phyloP scores from a whole-genome alignment of 2,329 filamentous ascomycete genomes.

The Knoxdaviesia capensis region DNA sequence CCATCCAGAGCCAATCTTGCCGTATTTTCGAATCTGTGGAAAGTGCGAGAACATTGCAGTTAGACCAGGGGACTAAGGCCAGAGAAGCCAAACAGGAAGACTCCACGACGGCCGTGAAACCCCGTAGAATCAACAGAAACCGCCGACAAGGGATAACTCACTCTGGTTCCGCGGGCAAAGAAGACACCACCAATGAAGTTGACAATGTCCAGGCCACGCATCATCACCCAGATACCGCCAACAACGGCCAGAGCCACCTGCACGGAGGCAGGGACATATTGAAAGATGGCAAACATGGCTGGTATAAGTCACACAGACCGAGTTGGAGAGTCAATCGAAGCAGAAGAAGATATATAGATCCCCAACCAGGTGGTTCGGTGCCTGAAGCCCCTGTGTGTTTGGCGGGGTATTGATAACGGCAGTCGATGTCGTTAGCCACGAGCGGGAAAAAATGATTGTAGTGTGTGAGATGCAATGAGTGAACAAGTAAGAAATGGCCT shows the following conservation, averaged over 20 bases:
- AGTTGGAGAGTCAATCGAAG: no score
- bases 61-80: background rate
- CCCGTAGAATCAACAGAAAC: no score
- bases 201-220: conserved; percentile 35
- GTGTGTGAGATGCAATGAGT: no score
- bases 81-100: background rate
- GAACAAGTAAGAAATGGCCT: no score
- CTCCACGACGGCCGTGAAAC: background rate
- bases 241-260: conserved; percentile 28
- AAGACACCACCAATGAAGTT: conserved; percentile 34
- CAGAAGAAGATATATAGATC: no score
- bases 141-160: conserved; percentile 16
- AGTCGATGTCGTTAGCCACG: no score
- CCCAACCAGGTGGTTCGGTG: no score
- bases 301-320: no score
- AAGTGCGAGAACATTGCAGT: background rate
- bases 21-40: conserved; percentile 65
- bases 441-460: no score
- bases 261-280: conserved; percentile 19
- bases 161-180: conserved; percentile 41
- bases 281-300: background rate
- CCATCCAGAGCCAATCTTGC: conserved; percentile 69
- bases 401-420: no score
- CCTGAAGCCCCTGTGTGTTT: no score
- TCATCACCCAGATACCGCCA: conserved; percentile 37